These are phyloP conservation scores for Candida boidinii DNA, from an alignment of 805 yeast species.

Conservation along the genomic window DNA sequence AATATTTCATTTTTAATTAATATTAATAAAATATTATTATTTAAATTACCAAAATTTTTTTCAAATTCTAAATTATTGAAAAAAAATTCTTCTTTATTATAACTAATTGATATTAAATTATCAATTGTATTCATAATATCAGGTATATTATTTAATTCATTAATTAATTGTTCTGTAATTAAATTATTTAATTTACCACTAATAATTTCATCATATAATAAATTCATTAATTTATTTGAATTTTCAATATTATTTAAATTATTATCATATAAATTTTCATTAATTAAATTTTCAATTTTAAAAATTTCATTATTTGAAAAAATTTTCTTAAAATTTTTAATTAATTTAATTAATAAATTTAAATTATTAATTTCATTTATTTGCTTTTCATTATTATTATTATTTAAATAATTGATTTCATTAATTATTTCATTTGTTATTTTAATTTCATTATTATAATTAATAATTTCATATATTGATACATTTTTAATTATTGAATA, in stretches of 20 bases:
- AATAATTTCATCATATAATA: constrained; percentile 33
- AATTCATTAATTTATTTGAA: constrained; percentile 24
- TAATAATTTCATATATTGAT: constrained; percentile 27
- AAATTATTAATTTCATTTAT: constrained; percentile 5
- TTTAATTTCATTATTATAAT: too few species aligned
- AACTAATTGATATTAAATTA: constrained; percentile 18
- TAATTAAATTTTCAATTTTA: constrained; percentile 25
- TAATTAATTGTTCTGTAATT: constrained; percentile 29
- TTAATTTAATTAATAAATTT: constrained; percentile 18
- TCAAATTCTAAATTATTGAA: constrained; percentile 9
- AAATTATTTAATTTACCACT: constrained; percentile 31
- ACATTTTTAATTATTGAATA: constrained; percentile 26
- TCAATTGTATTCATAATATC: constrained; percentile 28
- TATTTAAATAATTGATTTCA: background rate
- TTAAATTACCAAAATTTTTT: constrained; percentile 17
- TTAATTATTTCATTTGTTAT: too few species aligned
- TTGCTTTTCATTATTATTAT: constrained; percentile 3
- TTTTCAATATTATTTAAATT: constrained; percentile 12
- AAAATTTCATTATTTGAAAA: constrained; percentile 28
- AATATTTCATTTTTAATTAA: constrained; percentile 11
- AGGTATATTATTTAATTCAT: constrained; percentile 29
- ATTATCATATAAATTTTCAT: constrained; percentile 29
- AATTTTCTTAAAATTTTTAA: constrained; percentile 28
- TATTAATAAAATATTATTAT: constrained; percentile 12
- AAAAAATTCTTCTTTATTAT: background rate